Evolutionary conservation across 2,329 filamentous ascomycete species (phyloP), one percentile per base, ranked within the genome.

Genomic region (Microdochium trichocladiopsis): DNA sequence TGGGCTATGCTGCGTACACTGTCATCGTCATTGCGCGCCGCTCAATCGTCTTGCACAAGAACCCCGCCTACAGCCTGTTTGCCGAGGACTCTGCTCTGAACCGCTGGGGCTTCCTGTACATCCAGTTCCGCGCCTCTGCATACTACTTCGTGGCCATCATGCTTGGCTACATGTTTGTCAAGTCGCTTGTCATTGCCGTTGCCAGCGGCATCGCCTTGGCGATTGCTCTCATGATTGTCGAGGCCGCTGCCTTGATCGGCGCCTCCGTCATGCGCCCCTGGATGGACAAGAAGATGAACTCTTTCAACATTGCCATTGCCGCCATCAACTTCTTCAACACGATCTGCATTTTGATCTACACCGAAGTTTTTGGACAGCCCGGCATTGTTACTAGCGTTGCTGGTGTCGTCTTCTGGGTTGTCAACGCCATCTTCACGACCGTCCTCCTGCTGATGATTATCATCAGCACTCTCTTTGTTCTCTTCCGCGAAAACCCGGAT

Each of bases 201-300:
- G 83, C 80, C 25, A 81, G 76, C 31, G 82, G 84, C 28, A 80
- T 82, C 4, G 84, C 86, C 21, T 91, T 96, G 70, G 90, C 90
- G 10, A 77, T 96, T 53, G 88, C 86, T 16, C 79, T 96, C 53
- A 76, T 97, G 41, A 76, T 96, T 54, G 83, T 96, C 52, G 93
- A 97, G 70, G 86, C 86, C 2, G 82, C 71, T 50, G 86, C 88
- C 60, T 78, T 97, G 52, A 87, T 96, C 61, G 83, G 73, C 22
- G 84, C 90, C 52, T 87, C 84, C 55, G 86, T 95, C 51, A 74
- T 96, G 59, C 86, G 90, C 55, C 93, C 93, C 18, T 97, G 90
- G 87, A 97, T 97, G 93, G 93, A 96, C 78, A 96, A 96, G 83
- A 93, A 92, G 74, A 96, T 90, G 56, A 97, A 96, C 70, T 86